phyloP scores from a whole-genome alignment of 2,329 filamentous ascomycete species.

The Diatrype stigma region DNA sequence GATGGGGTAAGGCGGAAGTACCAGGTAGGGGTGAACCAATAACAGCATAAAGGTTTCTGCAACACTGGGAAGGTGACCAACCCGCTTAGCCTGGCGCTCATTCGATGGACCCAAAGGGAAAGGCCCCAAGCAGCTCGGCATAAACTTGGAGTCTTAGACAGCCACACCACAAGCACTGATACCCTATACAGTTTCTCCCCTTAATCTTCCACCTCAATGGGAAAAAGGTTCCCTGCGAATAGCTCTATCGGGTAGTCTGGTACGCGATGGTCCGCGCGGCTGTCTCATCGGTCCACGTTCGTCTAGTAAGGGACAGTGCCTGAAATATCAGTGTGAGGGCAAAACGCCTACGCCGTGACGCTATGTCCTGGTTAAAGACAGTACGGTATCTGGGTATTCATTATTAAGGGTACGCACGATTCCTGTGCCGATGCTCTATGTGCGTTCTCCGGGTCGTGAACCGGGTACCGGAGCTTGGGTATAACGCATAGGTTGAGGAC shows the following conservation, averaged over 20 bases:
- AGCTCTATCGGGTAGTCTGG: conserved; percentile 18
- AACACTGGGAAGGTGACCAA: conserved; percentile 19
- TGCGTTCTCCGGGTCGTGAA: conserved; percentile 4
- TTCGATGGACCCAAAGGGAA: conserved; percentile 21
- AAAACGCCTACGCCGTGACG: conserved; percentile 4
- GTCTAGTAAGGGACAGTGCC: neutral
- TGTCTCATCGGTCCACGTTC: conserved; percentile 6
- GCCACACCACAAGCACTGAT: conserved; percentile 19
- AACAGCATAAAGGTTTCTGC: conserved; percentile 16
- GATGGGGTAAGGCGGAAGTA: conserved; percentile 21
- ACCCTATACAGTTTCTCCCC: conserved; percentile 16
- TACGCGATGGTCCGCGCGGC: conserved; percentile 14
- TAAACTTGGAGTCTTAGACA: conserved; percentile 17
- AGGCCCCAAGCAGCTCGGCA: conserved; percentile 17
- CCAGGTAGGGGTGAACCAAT: conserved; percentile 23
- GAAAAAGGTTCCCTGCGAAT: conserved; percentile 14
- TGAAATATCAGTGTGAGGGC: conserved; percentile 6
- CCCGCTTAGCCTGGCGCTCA: conserved; percentile 18
- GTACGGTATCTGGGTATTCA: conserved; percentile 6
- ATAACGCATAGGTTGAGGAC: conserved; percentile 5
- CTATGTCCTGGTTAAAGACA: conserved; percentile 1
- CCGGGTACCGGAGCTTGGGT: conserved; percentile 5
- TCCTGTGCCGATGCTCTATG: conserved; percentile 6
- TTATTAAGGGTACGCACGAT: neutral
- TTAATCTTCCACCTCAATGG: conserved; percentile 15